These are phyloP conservation scores for Xylariaceae sp. DNA, from an alignment of 2,329 filamentous ascomycete species.

Conservation along the genomic window DNA sequence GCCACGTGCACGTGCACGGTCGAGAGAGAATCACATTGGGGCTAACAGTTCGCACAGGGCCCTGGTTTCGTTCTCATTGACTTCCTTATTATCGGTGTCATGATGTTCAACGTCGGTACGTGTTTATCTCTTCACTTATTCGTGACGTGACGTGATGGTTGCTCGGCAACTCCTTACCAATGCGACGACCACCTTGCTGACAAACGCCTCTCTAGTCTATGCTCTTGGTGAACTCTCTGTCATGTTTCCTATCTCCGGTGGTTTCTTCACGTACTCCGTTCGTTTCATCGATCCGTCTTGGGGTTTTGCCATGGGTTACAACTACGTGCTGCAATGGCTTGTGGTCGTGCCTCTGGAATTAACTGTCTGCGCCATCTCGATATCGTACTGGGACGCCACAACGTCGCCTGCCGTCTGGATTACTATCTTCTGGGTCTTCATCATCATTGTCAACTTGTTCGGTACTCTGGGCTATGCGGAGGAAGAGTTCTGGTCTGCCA, in stretches of 20 bases:
- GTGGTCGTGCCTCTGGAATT: conserved; percentile 45
- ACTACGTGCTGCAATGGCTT: conserved; percentile 46
- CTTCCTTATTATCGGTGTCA: conserved; percentile 52
- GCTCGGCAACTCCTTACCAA: background rate
- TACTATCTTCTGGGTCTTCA: conserved; percentile 47
- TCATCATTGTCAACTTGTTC: conserved; percentile 52
- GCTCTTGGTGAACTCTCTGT: conserved; percentile 50
- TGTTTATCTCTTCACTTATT: background rate
- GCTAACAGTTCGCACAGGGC: conserved; percentile 26
- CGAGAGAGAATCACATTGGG: too few relatives aligned
- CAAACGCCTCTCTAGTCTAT: conserved; percentile 38
- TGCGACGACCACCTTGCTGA: conserved; percentile 4
- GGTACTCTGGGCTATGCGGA: conserved; percentile 52
- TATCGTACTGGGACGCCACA: conserved; percentile 44
- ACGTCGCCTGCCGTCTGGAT: conserved; percentile 49
- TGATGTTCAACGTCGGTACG: conserved; percentile 53
- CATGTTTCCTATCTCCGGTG: conserved; percentile 47
- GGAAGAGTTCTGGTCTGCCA: conserved; percentile 55
- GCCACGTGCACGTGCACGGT: background rate
- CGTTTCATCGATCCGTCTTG: conserved; percentile 49
- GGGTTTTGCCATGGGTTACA: conserved; percentile 39
- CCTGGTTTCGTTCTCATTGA: conserved; percentile 42
- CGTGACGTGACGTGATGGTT: background rate
- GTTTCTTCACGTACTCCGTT: conserved; percentile 46
- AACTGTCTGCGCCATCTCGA: conserved; percentile 44